Conservation (phyloP, 306 rosid species). For the Trichosanthes truncata region DNA sequence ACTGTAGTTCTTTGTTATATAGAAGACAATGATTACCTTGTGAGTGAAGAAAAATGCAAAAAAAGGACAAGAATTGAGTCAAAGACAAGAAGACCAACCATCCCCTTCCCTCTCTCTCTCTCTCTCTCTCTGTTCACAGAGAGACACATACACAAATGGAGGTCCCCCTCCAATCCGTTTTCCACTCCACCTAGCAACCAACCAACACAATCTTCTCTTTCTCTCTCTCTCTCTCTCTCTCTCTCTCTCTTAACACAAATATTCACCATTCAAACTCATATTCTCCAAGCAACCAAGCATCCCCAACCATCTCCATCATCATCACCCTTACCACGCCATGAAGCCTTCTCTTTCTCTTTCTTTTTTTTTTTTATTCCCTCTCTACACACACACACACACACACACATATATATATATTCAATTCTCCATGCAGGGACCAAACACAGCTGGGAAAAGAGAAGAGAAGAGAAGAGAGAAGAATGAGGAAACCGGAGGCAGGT, state of each 20-base stretch:
- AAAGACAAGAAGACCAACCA: slow-evolving; percentile 73
- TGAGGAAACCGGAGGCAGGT: slow-evolving; percentile 15
- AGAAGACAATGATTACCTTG: slow-evolving; percentile 64
- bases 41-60: slow-evolving; percentile 82
- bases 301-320: slow-evolving; percentile 46
- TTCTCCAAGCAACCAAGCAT: slow-evolving; percentile 58
- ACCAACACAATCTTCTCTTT: slow-evolving; percentile 39
- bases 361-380: slow-evolving; percentile 10
- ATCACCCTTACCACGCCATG: slow-evolving; percentile 55
- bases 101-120: slow-evolving; percentile 3
- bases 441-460: background rate
- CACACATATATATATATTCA: background rate
- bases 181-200: slow-evolving; percentile 97
- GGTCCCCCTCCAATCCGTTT: slow-evolving; percentile 99
- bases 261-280: slow-evolving; percentile 7
- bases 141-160: slow-evolving; percentile 27
- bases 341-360: slow-evolving; percentile 35
- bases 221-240: slow-evolving; percentile 14
- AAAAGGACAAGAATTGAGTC: slow-evolving; percentile 73
- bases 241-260: slow-evolving; percentile 8
- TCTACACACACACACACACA: background rate
- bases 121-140: slow-evolving; percentile 11
- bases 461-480: background rate
- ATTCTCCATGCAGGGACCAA: slow-evolving; percentile 10
- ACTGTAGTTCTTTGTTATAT: slow-evolving; percentile 19